Base-by-base conservation (phyloP, 108 stramenopile genomes). In the Discostella pseudostelligera region DNA sequence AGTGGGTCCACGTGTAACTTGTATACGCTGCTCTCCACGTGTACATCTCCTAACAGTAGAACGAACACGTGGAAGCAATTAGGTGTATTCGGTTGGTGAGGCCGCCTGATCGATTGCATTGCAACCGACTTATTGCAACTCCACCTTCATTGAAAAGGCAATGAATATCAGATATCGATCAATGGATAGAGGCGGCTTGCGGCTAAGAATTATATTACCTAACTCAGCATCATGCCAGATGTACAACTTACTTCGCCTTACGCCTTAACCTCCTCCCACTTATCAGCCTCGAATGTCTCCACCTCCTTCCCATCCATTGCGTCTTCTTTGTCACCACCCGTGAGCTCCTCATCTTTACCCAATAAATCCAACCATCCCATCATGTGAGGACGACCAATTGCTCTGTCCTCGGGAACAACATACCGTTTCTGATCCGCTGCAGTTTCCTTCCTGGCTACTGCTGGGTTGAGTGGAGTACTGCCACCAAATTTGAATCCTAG, bases 361-460 rank as follows among this genome's bases (percentile, higher is more conserved):
- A 90, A 61, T 29, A 79, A 61, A 13, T 89, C 82, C 24, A 92
- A 67, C 90, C 90, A 92, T 24, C 87, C 86, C 59, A 87, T 70
- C 57, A 84, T 85, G 71, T 92, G 90, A 39, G 84, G 86, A 59
- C 90, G 82, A 9, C 90, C 87, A 25, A 73, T 68, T 3, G 84
- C 81, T 45, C 90, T 71, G 61, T 81, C 83, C 53, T 84, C 81
- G 0, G 90, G 90, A 28, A 83, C 83, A 6, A 67, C 63, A 64
- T 92, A 92, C 14, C 56, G 40, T 25, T 70, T 62, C 20, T 76
- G 16, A 14, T 69, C 67, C 54, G 59, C 69, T 17, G 56, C 22
- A 8, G 48, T 22, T 0, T 58, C 46, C 53, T 44, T 39, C n/a
- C 26, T 47, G 22, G 19, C 42, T 12, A 67, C 46, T 2, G 60